These are phyloP conservation scores for Oryza meridionalis DNA, from an alignment of 176 grass and related monocot genomes.

Conservation along the genomic window DNA sequence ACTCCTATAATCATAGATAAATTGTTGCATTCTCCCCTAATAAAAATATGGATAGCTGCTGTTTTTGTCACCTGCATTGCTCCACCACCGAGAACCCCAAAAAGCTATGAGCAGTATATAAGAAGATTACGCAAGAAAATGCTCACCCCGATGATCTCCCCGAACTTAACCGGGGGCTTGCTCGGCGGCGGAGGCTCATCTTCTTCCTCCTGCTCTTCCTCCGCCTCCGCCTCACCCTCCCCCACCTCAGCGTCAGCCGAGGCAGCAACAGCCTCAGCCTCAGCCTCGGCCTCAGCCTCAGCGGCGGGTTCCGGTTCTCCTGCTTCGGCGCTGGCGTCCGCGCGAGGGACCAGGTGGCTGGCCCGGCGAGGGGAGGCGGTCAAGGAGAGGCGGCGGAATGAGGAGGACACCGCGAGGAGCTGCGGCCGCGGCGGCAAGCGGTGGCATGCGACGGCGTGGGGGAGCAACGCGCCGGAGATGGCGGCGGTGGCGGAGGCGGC, in stretches of 20 bases:
- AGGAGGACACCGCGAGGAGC: conserved; percentile 47
- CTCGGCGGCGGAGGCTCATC: conserved; percentile 51
- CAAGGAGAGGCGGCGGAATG: conserved; percentile 53
- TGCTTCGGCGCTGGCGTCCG: conserved; percentile 38
- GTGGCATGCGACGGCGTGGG: conserved; percentile 40
- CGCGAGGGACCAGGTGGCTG: conserved; percentile 43
- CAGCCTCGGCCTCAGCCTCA: background rate
- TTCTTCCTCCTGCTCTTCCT: conserved; percentile 43
- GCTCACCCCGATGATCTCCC: conserved; percentile 92
- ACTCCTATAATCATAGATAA: background rate
- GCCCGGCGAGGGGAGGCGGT: conserved; percentile 46
- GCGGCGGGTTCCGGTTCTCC: conserved; percentile 32
- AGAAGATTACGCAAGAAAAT: background rate
- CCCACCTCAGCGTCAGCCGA: conserved; percentile 52
- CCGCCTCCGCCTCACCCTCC: conserved; percentile 36
- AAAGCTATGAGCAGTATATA: background rate
- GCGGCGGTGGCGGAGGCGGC: conserved; percentile 44
- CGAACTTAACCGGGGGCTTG: conserved; percentile 71
- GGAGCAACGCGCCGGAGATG: conserved; percentile 41
- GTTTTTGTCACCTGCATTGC: background rate
- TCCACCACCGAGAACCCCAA: background rate
- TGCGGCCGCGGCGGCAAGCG: conserved; percentile 34
- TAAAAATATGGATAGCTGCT: background rate
- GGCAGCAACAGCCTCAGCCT: background rate
- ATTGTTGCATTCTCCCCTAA: background rate